Conservation (phyloP, 345 rosid species). For the Carallia brachiata region DNA sequence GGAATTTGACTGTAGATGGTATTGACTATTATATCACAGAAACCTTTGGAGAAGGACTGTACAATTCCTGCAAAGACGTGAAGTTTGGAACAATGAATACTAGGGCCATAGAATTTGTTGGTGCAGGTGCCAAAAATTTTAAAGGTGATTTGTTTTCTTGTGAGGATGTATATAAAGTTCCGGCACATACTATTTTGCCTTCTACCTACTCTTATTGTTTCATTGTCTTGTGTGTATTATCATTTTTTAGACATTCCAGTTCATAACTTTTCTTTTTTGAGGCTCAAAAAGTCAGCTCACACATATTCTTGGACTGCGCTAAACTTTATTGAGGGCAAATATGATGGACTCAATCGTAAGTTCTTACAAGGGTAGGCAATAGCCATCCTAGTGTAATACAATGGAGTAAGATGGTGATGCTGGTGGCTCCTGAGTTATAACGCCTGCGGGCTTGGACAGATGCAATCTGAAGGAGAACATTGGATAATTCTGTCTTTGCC, state of each 20-base stretch:
- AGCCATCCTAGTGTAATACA: too few species aligned
- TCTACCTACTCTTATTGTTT: background rate
- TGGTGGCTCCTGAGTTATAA: too few species aligned
- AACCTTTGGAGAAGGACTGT: slow-evolving; percentile 19
- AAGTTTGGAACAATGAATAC: slow-evolving; percentile 34
- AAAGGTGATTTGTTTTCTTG: slow-evolving; percentile 16
- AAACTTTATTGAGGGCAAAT: background rate
- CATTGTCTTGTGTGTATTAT: slow-evolving; percentile 6
- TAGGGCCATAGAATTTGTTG: slow-evolving; percentile 28
- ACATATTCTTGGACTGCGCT: background rate
- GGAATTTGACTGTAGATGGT: slow-evolving; percentile 29
- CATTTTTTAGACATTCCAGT: background rate
- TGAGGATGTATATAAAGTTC: background rate
- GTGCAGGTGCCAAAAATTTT: slow-evolving; percentile 26
- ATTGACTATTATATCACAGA: slow-evolving; percentile 26
- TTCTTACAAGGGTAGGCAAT: too few species aligned
- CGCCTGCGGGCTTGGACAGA: too few species aligned
- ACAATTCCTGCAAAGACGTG: slow-evolving; percentile 25
- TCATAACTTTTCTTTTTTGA: background rate
- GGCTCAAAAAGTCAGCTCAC: background rate
- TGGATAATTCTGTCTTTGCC: background rate
- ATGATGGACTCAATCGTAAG: background rate
- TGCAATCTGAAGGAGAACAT: too few species aligned
- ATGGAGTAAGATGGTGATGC: too few species aligned
- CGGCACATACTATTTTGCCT: background rate